phyloP scores from a whole-genome alignment of 2,329 filamentous ascomycete species.

The Alternaria sp. region DNA sequence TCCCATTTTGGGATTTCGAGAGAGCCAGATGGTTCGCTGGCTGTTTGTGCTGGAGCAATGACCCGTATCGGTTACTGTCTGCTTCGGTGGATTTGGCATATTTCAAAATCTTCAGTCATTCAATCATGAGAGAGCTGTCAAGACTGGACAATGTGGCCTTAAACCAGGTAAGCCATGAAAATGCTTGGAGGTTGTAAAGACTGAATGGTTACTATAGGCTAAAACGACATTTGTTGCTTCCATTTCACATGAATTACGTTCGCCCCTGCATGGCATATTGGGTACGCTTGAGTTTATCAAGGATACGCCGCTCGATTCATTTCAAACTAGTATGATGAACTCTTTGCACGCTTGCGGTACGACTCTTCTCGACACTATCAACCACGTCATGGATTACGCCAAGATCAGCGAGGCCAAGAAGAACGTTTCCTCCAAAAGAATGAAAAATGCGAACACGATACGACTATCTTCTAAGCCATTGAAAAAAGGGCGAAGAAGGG shows the following conservation, averaged over 20 bases:
- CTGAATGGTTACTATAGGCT: slow-evolving; percentile 30
- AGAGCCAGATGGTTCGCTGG: slow-evolving; percentile 50
- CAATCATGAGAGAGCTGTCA: slow-evolving; percentile 66
- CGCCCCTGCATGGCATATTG: slow-evolving; percentile 52
- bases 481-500: slow-evolving; percentile 33
- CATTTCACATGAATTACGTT: slow-evolving; percentile 62
- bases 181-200: not conserved
- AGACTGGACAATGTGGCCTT: slow-evolving; percentile 60
- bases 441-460: slow-evolving; percentile 43
- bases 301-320: slow-evolving; percentile 54
- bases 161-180: slow-evolving; percentile 28
- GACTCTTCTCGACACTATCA: slow-evolving; percentile 59
- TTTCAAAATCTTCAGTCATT: slow-evolving; percentile 54
- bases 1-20: slow-evolving; percentile 54
- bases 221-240: slow-evolving; percentile 63
- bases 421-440: slow-evolving; percentile 48
- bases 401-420: slow-evolving; percentile 43
- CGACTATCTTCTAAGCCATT: slow-evolving; percentile 41
- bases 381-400: slow-evolving; percentile 46
- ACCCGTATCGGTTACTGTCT: slow-evolving; percentile 40
- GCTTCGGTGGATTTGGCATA: slow-evolving; percentile 44
- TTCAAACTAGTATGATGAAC: slow-evolving; percentile 58
- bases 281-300: slow-evolving; percentile 61
- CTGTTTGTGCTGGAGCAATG: slow-evolving; percentile 49
- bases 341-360: slow-evolving; percentile 55